These are phyloP conservation scores for Ophiostoma australiae DNA, from an alignment of 2,329 filamentous ascomycete genomes.

Conservation along the genomic window DNA sequence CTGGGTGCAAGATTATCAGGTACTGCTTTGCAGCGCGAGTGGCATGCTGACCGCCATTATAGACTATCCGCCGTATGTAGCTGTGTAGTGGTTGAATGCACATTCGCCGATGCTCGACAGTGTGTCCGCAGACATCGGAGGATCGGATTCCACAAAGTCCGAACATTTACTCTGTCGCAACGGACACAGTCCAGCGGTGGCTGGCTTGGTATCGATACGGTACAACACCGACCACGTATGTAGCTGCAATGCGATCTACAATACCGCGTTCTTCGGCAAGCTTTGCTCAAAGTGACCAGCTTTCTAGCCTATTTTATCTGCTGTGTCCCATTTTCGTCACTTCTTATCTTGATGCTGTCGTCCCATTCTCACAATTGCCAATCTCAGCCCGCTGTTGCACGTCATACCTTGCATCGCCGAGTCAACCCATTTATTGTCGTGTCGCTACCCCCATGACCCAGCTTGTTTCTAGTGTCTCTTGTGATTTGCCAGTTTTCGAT, in stretches of 20 bases:
- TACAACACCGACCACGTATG: neutral
- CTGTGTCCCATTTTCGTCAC: neutral
- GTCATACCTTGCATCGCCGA: neutral
- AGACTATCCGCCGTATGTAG: too few species aligned
- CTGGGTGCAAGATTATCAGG: constrained; percentile 2
- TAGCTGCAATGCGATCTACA: neutral
- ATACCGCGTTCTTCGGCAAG: neutral
- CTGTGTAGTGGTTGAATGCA: neutral
- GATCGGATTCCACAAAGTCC: neutral
- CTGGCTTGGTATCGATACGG: neutral
- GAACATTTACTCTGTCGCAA: neutral
- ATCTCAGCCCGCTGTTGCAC: neutral
- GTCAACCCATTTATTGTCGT: neutral
- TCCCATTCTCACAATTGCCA: neutral
- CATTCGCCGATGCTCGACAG: neutral
- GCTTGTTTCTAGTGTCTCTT: neutral
- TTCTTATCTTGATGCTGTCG: neutral
- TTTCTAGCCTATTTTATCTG: neutral
- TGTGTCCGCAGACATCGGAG: neutral
- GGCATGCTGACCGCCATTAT: neutral
- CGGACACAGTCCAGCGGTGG: neutral
- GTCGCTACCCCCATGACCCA: neutral
- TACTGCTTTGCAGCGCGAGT: neutral
- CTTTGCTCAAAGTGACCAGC: neutral
- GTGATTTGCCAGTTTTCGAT: neutral